phyloP scores from a whole-genome alignment of 306 rosid genomes.

The Styphnolobium japonicum region DNA sequence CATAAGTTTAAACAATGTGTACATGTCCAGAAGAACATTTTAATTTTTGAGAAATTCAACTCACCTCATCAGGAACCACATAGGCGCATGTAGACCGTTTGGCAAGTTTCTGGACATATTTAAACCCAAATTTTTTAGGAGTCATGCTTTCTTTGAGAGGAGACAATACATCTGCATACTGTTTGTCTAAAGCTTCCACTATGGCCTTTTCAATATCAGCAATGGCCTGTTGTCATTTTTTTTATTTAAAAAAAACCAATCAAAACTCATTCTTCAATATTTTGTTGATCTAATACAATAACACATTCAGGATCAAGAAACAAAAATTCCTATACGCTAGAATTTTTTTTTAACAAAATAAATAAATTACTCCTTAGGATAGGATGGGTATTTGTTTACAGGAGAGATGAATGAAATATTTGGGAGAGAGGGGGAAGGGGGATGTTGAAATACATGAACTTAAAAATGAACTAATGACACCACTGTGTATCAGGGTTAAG shows the following conservation, averaged over 20 bases:
- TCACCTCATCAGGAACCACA: conserved; percentile 83
- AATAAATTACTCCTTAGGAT: not conserved
- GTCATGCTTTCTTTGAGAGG: conserved; percentile 83
- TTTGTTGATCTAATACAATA: not conserved
- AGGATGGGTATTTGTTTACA: not conserved
- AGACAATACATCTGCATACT: conserved; percentile 86
- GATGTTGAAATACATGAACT: not conserved
- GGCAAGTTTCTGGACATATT: conserved; percentile 94
- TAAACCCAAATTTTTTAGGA: conserved; percentile 95
- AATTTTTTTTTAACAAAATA: not conserved
- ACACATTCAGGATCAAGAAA: not conserved
- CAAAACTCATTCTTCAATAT: not conserved
- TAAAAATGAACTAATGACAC: not conserved
- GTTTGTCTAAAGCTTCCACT: conserved; percentile 91
- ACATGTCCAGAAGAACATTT: not conserved
- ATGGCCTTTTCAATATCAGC: conserved; percentile 89
- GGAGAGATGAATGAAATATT: not conserved
- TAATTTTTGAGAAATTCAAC: conserved; percentile 19
- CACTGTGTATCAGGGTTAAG: not conserved
- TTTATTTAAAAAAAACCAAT: not conserved
- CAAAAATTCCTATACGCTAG: not conserved
- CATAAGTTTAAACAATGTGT: conserved; percentile 6
- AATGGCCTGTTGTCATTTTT: conserved; percentile 58
- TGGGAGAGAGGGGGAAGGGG: not conserved
- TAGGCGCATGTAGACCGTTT: conserved; percentile 67